Base-by-base conservation (phyloP, 1,284 basidiomycete genomes). In the Athelia psychrophila region DNA sequence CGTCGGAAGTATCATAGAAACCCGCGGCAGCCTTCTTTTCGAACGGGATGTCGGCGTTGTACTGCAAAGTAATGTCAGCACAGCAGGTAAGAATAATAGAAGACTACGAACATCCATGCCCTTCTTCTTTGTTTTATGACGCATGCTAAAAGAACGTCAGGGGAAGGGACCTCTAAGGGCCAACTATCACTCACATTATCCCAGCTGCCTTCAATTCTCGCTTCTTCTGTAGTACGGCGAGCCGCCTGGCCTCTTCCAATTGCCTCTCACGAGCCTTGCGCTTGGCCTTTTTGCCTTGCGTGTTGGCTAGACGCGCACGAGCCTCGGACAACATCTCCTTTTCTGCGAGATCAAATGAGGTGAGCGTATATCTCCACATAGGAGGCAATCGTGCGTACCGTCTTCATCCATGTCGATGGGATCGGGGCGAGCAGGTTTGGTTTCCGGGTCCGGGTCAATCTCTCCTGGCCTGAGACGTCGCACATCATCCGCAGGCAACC, bases 351-450 rank as follows among this genome's bases (percentile, higher is more conserved):
- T 54, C 16, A 50, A 48, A 33, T n/a, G 10, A 35, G 51, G n/a
- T 35, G 22, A 44, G 58, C 42, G 56, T 42, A 51, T 44, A 32
- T 51, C 22, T 32, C 25, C n/a, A 18, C 8, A 42, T 33, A 18
- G 16, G 36, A 15, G 48, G 18, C 20, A 32, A 24, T 20, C n/a
- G 20, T 18, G 70, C 79, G 56, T 56, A 89, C 92, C 91, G 66
- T 96, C 97, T 71, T 99, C 97, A 69, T 99, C 97, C 97, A 99
- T 99, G 73, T 99, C 97, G 63, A 99, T 97, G 4, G 97, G 96
- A 75, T 99, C 97, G 4, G 97, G 97, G 25, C 96, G 81, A 1
- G 97, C 97, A 47, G 97, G 93, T 67, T 98, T 96, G 12, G 96
- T 97, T 71, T 99, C 97, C 1, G 97, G 97, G 73, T 99, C 95